These are phyloP conservation scores for Diaporthe sp. DNA, from an alignment of 2,329 filamentous ascomycete species.

Conservation along the genomic window DNA sequence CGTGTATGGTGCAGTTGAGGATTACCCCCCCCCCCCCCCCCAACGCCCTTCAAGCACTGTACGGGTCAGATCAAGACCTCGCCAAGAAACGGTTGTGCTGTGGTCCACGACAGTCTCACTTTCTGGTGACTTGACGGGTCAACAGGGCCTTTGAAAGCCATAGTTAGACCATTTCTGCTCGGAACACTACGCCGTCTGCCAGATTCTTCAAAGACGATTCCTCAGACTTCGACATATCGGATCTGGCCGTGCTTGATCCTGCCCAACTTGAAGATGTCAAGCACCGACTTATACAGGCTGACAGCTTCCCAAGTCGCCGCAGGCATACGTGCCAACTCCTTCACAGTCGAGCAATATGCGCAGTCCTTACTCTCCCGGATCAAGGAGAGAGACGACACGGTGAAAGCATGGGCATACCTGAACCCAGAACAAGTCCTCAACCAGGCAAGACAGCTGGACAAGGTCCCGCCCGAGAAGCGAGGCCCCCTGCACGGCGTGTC, in stretches of 20 bases:
- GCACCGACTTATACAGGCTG: constrained; percentile 42
- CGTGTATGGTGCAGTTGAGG: not conserved
- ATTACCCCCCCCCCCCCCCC: not conserved
- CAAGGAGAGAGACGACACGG: constrained; percentile 56
- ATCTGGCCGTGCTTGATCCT: not conserved
- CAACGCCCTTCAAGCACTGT: not conserved
- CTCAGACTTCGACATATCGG: not conserved
- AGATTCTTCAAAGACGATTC: not conserved
- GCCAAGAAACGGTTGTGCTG: not conserved
- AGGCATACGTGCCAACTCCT: constrained; percentile 54
- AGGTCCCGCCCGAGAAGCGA: constrained; percentile 60
- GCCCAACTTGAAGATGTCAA: not conserved
- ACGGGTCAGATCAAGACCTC: not conserved
- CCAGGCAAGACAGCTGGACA: constrained; percentile 65
- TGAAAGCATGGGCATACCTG: constrained; percentile 66
- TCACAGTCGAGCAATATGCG: constrained; percentile 66
- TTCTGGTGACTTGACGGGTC: not conserved
- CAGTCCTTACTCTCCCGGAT: constrained; percentile 62
- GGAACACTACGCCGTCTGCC: not conserved
- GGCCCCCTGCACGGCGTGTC: constrained; percentile 71
- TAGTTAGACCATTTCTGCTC: no score
- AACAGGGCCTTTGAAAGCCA: not conserved
- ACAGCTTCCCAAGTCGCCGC: constrained; percentile 59
- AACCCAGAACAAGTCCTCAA: constrained; percentile 61
- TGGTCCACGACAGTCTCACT: not conserved